These are phyloP conservation scores for Ogataea philodendri DNA, from an alignment of 805 yeast species.

Conservation along the genomic window DNA sequence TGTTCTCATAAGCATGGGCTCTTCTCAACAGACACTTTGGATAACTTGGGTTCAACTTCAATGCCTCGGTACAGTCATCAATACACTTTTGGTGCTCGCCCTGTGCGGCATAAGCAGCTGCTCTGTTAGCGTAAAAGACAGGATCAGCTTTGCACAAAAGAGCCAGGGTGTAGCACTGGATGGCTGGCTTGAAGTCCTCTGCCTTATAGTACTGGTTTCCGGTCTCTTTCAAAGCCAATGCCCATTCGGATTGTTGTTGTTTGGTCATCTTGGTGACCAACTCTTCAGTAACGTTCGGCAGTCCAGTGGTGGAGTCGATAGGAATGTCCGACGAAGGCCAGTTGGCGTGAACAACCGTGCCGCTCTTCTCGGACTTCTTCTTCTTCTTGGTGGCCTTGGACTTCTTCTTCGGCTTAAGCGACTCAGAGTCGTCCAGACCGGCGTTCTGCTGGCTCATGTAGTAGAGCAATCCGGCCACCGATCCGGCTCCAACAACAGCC, in stretches of 20 bases:
- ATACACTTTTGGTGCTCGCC: constrained; percentile 80
- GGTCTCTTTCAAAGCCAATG: constrained; percentile 77
- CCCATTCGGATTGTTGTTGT: constrained; percentile 59
- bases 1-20: constrained; percentile 84
- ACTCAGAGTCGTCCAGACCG: constrained; percentile 16
- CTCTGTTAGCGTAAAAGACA: constrained; percentile 89
- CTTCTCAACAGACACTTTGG: constrained; percentile 90
- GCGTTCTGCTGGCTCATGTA: constrained; percentile 36
- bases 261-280: constrained; percentile 43
- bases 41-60: constrained; percentile 84
- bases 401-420: constrained; percentile 33
- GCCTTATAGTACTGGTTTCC: constrained; percentile 79
- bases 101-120: constrained; percentile 90
- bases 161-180: constrained; percentile 77
- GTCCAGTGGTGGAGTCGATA: constrained; percentile 46
- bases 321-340: constrained; percentile 42
- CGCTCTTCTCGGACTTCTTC: constrained; percentile 38
- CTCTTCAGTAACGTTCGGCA: constrained; percentile 55
- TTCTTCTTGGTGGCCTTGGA: constrained; percentile 43
- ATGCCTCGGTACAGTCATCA: constrained; percentile 83
- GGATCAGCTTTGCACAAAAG: constrained; percentile 76
- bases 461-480: constrained; percentile 47
- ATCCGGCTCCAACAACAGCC: constrained; percentile 50
- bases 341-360: constrained; percentile 22
- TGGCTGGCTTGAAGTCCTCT: constrained; percentile 72